Evolutionary conservation across 2,329 filamentous ascomycete genomes (phyloP).

Genomic region (Escovopsis sp.): DNA sequence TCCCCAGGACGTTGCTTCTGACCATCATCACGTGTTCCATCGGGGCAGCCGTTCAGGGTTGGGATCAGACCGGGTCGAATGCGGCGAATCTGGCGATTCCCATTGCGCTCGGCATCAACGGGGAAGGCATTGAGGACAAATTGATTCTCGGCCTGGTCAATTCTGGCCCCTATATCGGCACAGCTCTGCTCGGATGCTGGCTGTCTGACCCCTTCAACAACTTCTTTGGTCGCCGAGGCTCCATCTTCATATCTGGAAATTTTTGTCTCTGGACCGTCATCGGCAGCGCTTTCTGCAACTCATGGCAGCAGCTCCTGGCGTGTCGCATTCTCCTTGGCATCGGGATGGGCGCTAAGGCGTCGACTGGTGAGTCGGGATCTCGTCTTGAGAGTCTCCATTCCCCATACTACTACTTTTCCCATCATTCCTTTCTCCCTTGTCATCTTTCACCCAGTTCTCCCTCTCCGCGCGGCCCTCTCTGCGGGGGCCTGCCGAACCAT

Average conservation of each 20-base stretch:
- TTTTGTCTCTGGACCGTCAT: slow-evolving; percentile 58
- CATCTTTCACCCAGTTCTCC: too few species aligned
- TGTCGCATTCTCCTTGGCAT: slow-evolving; percentile 62
- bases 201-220: slow-evolving; percentile 47
- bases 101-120: slow-evolving; percentile 29
- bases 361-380: slow-evolving; percentile 28
- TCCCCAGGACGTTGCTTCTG: slow-evolving; percentile 47
- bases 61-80: slow-evolving; percentile 52
- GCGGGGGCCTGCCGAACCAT: not conserved
- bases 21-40: slow-evolving; percentile 56
- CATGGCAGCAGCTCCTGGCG: slow-evolving; percentile 56
- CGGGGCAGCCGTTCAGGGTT: slow-evolving; percentile 55
- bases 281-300: slow-evolving; percentile 55
- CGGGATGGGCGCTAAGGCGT: slow-evolving; percentile 61
- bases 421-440: not conserved
- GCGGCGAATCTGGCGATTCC: slow-evolving; percentile 51
- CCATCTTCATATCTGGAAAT: slow-evolving; percentile 60
- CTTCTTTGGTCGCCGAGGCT: slow-evolving; percentile 28
- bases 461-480: not conserved
- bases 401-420: not conserved
- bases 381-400: not conserved
- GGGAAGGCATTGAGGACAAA: slow-evolving; percentile 21
- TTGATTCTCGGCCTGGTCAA: slow-evolving; percentile 55
- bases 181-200: slow-evolving; percentile 43
- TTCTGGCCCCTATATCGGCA: slow-evolving; percentile 36